phyloP scores from a whole-genome alignment of 2,329 filamentous ascomycete species.

The Beauveria sp. region DNA sequence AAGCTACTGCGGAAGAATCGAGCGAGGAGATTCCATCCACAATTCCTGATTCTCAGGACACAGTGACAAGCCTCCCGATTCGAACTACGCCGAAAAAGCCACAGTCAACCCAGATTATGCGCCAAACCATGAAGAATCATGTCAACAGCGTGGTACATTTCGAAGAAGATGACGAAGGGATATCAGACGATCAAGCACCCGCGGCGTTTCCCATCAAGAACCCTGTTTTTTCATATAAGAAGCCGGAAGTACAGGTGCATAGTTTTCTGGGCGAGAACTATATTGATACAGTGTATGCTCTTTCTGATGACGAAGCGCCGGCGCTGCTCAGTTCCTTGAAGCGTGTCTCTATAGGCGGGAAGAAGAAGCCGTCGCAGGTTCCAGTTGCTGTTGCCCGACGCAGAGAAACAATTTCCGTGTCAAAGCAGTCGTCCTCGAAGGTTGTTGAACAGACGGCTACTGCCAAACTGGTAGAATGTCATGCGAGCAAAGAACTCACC shows the following conservation, averaged over 20 bases:
- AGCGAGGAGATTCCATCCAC: constrained; percentile 1
- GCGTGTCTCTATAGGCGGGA: not conserved
- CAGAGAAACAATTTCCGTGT: not conserved
- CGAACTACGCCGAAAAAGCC: constrained; percentile 5
- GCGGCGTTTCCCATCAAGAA: not conserved
- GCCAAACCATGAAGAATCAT: constrained; percentile 8
- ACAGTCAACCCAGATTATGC: not conserved
- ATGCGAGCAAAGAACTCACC: not conserved
- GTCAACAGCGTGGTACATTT: constrained; percentile 10
- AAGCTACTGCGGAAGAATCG: not conserved
- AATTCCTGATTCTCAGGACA: constrained; percentile 11
- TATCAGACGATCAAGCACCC: not conserved
- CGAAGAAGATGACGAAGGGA: constrained; percentile 5
- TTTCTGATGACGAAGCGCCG: constrained; percentile 31
- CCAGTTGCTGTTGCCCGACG: constrained; percentile 4
- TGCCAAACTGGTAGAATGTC: not conserved
- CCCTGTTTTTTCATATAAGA: constrained; percentile 1
- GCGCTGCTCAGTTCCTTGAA: constrained; percentile 16
- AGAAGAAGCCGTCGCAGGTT: not conserved
- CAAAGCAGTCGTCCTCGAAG: not conserved
- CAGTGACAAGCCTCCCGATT: not conserved
- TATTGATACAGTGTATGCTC: constrained; percentile 15
- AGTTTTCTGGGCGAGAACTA: constrained; percentile 6
- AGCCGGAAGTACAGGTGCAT: not conserved
- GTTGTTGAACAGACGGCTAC: not conserved